Percentiles rank a stretch among this genome's conserved stretches.
These are phyloP conservation scores for Kockovaella imperatae DNA, from an alignment of 768 basidiomycete genomes.

Conservation along the genomic window DNA sequence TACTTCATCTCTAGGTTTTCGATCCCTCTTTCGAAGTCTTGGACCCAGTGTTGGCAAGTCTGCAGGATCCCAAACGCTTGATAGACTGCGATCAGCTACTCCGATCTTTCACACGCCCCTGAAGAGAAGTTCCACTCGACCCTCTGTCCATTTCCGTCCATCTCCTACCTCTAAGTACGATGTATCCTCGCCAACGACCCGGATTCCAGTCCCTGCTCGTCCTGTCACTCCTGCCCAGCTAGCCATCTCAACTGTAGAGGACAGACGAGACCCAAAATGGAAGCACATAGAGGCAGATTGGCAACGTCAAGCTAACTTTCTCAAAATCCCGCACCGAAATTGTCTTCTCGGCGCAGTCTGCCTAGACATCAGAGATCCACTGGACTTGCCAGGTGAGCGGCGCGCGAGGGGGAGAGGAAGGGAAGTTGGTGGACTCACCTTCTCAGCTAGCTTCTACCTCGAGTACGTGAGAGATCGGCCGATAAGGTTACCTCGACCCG, in stretches of 20 bases:
- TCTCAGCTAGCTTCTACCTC: too few species aligned
- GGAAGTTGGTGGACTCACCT: too few species aligned
- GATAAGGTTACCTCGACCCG: too few species aligned
- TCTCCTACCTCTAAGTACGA: too few species aligned
- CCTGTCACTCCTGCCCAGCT: neutral
- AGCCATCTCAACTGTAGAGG: neutral
- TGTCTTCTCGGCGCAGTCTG: constrained; percentile 8
- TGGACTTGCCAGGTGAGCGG: constrained; percentile 2
- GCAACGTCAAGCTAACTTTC: neutral
- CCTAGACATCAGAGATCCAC: constrained; percentile 8
- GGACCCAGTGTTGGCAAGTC: neutral
- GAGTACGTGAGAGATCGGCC: too few species aligned
- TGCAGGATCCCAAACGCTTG: neutral
- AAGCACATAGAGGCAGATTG: constrained; percentile 2
- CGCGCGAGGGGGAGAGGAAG: too few species aligned
- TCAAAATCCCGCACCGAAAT: neutral
- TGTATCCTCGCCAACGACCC: neutral
- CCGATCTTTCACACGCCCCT: neutral
- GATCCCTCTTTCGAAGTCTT: neutral
- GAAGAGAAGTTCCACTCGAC: neutral
- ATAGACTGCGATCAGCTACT: neutral
- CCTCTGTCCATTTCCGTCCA: neutral
- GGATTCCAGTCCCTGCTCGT: neutral
- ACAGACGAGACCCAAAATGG: neutral
- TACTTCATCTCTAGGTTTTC: neutral